phyloP scores from a whole-genome alignment of 2,329 filamentous ascomycete genomes.

The Botrytis galanthina region DNA sequence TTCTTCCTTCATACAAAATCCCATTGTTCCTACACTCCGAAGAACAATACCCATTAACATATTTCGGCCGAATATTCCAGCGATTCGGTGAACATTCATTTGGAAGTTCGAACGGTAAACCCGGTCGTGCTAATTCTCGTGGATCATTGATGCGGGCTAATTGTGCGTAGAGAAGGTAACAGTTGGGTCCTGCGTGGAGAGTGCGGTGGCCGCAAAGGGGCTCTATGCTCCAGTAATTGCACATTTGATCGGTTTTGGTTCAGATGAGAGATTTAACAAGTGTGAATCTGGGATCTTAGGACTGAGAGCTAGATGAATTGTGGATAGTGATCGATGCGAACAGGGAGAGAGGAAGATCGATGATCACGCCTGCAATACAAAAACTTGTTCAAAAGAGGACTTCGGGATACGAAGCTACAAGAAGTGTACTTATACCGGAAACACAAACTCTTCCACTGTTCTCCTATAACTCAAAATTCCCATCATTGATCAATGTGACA shows the following conservation, averaged over 20 bases:
- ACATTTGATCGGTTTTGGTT: constrained; percentile 28
- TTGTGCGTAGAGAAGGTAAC: constrained; percentile 36
- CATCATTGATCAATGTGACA: constrained; percentile 41
- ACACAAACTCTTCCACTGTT: constrained; percentile 1
- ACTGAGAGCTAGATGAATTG: not conserved
- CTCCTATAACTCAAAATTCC: not conserved
- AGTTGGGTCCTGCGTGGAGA: constrained; percentile 35
- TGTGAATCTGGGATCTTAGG: not conserved
- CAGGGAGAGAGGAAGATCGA: not conserved
- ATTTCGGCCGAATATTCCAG: constrained; percentile 28
- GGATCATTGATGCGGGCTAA: constrained; percentile 38
- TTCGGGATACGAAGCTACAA: constrained; percentile 2
- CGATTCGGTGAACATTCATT: constrained; percentile 31
- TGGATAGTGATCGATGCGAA: constrained; percentile 19
- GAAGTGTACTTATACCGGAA: constrained; percentile 12
- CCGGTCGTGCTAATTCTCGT: constrained; percentile 22
- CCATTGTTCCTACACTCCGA: constrained; percentile 37
- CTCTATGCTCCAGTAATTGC: constrained; percentile 34
- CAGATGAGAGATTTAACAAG: not conserved
- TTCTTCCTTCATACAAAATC: constrained; percentile 23
- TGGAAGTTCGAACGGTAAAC: constrained; percentile 35
- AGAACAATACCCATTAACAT: constrained; percentile 30
- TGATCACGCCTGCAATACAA: not conserved
- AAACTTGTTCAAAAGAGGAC: not conserved
- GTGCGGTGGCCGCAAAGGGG: constrained; percentile 35